phyloP scores from a whole-genome alignment of 352 stramenopile species.

The Phytophthora pluvialis region DNA sequence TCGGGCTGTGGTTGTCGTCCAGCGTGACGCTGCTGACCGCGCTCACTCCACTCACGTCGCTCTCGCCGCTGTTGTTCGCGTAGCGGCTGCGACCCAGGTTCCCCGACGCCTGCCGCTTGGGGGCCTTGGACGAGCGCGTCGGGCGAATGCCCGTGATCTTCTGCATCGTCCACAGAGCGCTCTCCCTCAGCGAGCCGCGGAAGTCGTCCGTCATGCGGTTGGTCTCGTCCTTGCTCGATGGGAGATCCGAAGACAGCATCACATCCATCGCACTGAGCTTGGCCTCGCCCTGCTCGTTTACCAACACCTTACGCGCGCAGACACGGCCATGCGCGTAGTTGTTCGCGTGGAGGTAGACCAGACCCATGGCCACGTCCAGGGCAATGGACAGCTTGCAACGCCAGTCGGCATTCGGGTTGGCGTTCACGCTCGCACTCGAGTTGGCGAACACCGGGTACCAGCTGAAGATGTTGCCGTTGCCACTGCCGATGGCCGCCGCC shows the following conservation, averaged over 20 bases:
- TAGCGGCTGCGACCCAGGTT: conserved; percentile 30
- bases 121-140: conserved; percentile 10
- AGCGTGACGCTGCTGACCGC: conserved; percentile 35
- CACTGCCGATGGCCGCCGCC: conserved; percentile 41
- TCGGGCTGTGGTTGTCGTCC: conserved; percentile 41
- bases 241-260: conserved; percentile 39
- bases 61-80: conserved; percentile 42
- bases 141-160: conserved; percentile 37
- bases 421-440: conserved; percentile 45
- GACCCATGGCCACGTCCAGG: conserved; percentile 79
- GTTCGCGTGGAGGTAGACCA: conserved; percentile 76
- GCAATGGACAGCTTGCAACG: conserved; percentile 81
- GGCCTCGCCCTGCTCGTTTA: conserved; percentile 77
- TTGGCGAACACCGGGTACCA: conserved; percentile 54
- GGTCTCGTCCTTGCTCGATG: conserved; percentile 11
- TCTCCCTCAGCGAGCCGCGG: conserved; percentile 57
- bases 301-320: conserved; percentile 66
- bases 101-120: conserved; percentile 11
- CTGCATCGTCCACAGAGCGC: conserved; percentile 48
- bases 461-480: conserved; percentile 57
- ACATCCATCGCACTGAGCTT: conserved; percentile 83
- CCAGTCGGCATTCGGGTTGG: conserved; percentile 58
- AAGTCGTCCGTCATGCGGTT: conserved; percentile 32
- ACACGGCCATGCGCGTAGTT: conserved; percentile 68
- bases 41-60: conserved; percentile 33